Percentiles rank a stretch among this genome's conserved stretches.
Evolutionary conservation across 352 stramenopile genomes (phyloP).

Genomic region (Globisporangium megalacanthum): DNA sequence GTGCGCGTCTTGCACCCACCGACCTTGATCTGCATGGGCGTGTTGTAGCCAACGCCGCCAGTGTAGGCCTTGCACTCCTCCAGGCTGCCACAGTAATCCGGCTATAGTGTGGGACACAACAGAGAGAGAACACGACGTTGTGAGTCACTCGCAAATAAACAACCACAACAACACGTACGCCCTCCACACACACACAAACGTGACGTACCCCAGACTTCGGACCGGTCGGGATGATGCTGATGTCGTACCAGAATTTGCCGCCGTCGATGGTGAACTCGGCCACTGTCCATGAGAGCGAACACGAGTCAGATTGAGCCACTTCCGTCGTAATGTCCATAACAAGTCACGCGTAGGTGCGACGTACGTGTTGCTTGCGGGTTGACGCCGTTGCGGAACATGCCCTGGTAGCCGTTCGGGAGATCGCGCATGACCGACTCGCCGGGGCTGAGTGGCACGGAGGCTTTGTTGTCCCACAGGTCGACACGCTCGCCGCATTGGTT

Average conservation of each 20-base stretch:
- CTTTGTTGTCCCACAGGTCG: slow-evolving; percentile 16
- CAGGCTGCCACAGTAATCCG: slow-evolving; percentile 46
- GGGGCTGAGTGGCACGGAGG: not conserved
- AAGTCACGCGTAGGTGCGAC: too few species aligned
- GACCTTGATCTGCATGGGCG: slow-evolving; percentile 56
- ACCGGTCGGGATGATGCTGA: slow-evolving; percentile 65
- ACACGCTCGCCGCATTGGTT: slow-evolving; percentile 18
- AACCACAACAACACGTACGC: too few species aligned
- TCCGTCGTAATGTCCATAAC: too few species aligned
- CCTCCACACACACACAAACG: too few species aligned
- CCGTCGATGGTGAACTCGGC: slow-evolving; percentile 58
- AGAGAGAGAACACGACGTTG: too few species aligned
- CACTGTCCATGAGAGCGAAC: slow-evolving; percentile 18
- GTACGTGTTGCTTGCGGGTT: too few species aligned
- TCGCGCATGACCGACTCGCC: not conserved
- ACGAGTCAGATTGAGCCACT: too few species aligned
- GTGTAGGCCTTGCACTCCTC: slow-evolving; percentile 50
- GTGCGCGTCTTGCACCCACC: slow-evolving; percentile 38
- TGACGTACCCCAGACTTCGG: too few species aligned
- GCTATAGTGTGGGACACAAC: too few species aligned
- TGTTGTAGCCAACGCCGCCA: slow-evolving; percentile 56
- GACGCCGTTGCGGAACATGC: too few species aligned
- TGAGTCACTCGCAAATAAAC: too few species aligned
- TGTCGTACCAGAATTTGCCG: slow-evolving; percentile 53
- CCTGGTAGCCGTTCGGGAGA: too few species aligned